Base-by-base conservation (phyloP, 352 stramenopile species). In the Phytophthora melonis region DNA sequence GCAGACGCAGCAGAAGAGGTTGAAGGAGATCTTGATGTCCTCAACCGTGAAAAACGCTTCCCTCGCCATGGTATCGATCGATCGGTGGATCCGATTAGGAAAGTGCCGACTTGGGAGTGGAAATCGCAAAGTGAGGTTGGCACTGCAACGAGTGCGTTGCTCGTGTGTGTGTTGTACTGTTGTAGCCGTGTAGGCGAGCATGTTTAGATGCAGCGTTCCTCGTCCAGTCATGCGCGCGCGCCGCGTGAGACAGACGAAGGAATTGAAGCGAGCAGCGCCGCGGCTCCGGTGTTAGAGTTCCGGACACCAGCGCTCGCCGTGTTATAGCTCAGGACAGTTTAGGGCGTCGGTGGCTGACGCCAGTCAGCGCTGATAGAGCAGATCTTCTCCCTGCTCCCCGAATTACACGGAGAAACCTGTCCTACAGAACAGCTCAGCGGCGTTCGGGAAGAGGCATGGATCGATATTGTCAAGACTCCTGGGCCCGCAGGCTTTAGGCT, bases 1-100 rank as follows among this genome's bases (percentile, higher is more conserved):
- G 47, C 58, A 90, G 41, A 91, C 80, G 32, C 78, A 86, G 68
- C 83, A 91, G 49, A 89, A 77, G 32, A 77, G 70, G 58, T 77
- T 77, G 64, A 77, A 77, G 21, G 64, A 77, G 49, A 69, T 68
- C 53, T 77, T 77, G 58, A 68, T 45, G 56, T 77, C 70, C 54
- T 77, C 70, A 14, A 70, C 3, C 34, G 70, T 77, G 64, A 77
- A 74, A 25, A 74, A 66, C 16, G 64, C 19, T 41, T 66, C 63
- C 50, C 71, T 75, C 49, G 63, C 68, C 70, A 89, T 90, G 68
- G 70, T 66, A 70, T 25, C 23, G 23, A 25, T 25, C 23, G 23
- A 25, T 25, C 2, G 72, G 30, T 79, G 65, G 19, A 76, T 58
- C 27, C 2, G 27, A 32, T 7, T 32, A 3, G 27, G 72, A 66